Conservation (phyloP, 2,329 filamentous ascomycete species). For the Lomentospora prolificans region DNA sequence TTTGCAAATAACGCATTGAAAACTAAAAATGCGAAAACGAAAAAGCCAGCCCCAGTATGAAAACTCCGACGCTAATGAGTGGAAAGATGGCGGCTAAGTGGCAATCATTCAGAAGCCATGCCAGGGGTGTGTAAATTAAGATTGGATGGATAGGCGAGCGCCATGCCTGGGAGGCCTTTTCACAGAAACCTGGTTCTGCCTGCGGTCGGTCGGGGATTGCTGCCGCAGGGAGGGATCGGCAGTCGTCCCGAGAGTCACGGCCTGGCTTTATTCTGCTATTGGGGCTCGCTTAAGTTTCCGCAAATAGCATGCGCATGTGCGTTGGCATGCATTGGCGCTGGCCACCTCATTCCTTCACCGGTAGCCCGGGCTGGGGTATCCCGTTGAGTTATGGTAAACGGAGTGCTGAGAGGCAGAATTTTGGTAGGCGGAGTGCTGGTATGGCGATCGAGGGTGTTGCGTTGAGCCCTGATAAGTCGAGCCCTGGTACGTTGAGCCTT, state of each 20-base stretch:
- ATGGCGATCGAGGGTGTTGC: neutral
- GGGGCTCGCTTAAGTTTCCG: neutral
- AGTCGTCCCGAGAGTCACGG: neutral
- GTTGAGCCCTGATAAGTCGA: neutral
- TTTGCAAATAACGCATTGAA: neutral
- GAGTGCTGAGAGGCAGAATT: neutral
- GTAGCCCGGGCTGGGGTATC: neutral
- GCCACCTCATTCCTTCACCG: neutral
- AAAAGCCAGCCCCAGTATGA: too few relatives aligned
- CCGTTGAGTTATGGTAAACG: slow-evolving; percentile 3
- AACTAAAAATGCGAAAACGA: neutral
- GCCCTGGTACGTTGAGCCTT: neutral
- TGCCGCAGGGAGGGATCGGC: neutral
- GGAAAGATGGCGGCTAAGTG: neutral
- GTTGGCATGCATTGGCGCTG: neutral
- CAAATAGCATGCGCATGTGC: too few relatives aligned
- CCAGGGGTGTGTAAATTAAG: neutral
- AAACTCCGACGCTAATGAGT: neutral
- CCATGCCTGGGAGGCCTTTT: neutral
- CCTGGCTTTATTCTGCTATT: neutral
- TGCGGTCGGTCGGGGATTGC: neutral
- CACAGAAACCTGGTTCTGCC: neutral
- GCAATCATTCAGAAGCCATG: neutral
- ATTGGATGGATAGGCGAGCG: neutral
- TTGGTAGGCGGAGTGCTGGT: neutral